A percentile compares a stretch with the other conserved stretches of the same genome.
phyloP scores from a whole-genome alignment of 208 protist species.

The Strigomonas culicis region DNA sequence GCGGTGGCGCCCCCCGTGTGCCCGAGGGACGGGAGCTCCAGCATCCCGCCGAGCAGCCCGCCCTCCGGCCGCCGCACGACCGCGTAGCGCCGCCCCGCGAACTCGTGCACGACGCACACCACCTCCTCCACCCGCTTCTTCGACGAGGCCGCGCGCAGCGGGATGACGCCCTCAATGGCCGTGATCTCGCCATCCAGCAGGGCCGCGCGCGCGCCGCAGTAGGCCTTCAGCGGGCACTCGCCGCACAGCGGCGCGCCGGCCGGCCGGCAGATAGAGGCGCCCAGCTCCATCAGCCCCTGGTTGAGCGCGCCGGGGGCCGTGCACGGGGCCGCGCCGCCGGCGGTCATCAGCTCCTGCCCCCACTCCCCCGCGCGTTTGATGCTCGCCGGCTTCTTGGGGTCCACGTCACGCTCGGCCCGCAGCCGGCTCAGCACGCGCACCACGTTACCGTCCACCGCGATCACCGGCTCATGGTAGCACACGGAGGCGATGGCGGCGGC shows the following conservation, averaged over 20 bases:
- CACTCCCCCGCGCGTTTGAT: constrained; percentile 45
- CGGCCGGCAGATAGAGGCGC: constrained; percentile 81
- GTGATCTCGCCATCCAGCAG: constrained; percentile 37
- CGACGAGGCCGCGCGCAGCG: constrained; percentile 32
- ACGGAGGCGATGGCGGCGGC: constrained; percentile 92
- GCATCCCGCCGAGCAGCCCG: constrained; percentile 80
- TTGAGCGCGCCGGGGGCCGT: constrained; percentile 64
- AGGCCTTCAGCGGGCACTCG: constrained; percentile 53
- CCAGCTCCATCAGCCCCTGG: constrained; percentile 94
- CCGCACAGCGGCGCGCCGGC: constrained; percentile 56
- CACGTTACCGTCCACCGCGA: constrained; percentile 92
- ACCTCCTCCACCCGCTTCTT: constrained; percentile 55
- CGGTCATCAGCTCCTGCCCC: constrained; percentile 59
- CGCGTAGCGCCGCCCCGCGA: constrained; percentile 38
- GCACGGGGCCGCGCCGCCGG: constrained; percentile 25
- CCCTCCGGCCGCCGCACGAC: constrained; percentile 48
- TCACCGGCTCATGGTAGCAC: constrained; percentile 67
- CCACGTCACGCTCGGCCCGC: constrained; percentile 57
- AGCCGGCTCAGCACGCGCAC: constrained; percentile 89
- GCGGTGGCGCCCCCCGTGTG: background rate
- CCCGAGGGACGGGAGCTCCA: constrained; percentile 66
- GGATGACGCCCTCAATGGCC: constrained; percentile 76
- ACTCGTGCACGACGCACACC: constrained; percentile 75
- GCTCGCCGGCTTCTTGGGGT: constrained; percentile 69
- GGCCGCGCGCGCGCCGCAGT: constrained; percentile 48